Evolutionary conservation across 1,284 basidiomycete genomes (phyloP), one percentile per base, ranked within the genome.

Genomic region (Volvariella surrecta): DNA sequence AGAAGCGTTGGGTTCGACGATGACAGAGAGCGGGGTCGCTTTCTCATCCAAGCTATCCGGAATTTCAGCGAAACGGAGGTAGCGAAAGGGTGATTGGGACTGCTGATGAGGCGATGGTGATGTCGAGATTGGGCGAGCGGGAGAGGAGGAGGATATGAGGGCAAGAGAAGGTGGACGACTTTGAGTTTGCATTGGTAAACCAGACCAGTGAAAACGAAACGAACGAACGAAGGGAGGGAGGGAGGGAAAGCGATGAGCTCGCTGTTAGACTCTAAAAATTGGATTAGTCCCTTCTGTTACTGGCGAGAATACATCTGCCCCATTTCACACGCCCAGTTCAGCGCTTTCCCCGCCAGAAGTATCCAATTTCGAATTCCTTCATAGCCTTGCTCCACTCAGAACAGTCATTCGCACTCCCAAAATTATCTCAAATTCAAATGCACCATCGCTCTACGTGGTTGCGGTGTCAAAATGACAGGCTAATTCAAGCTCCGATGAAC

Each of bases 81-180:
- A 63, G 32, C 58, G 60, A 45, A 62, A 66, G 2, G 59, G 60
- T 13, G 63, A 62, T 22, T 57, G 58, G n/a, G 56, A 54, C 4
- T 53, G 58, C 13, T 53, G 47, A 18, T 48, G 44, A 16, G 53
- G 45, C 7, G 57, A 57, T 24, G 56, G 54, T 15, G 58, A 50
- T 15, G 53, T 55, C 16, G 60, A 56, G 45, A 56, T 48, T 15
- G 60, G 54, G 24, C 52, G 54, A 3, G 62, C 57, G 16, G 62
- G 55, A 20, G 59, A 58, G 15, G 60, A 58, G 44, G 59, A 48
- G 37, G 61, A 52, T 46, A 57, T 47, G 52, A 59, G 57, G 32
- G 59, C 50, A 16, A 59, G 54, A 42, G 55, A 53, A 34, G 54
- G 53, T 39, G 54, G 52, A 41, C 49, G 50, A 45, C 43, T 15